phyloP scores from a whole-genome alignment of 129 eudicot genomes.

The Helianthus tuberosus region DNA sequence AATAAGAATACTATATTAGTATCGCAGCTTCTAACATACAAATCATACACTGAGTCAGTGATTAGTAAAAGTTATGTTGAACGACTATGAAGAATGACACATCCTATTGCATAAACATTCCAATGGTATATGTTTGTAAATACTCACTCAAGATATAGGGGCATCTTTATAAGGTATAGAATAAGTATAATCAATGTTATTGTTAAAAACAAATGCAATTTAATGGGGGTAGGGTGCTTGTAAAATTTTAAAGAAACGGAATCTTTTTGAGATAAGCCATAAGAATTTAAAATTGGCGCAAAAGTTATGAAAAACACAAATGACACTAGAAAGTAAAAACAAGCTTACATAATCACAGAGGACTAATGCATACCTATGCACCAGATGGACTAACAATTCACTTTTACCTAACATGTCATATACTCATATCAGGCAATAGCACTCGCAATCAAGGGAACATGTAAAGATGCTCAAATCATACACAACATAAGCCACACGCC shows the following conservation, averaged over 20 bases:
- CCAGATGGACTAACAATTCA: not conserved
- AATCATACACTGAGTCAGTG: not conserved
- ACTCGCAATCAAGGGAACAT: not conserved
- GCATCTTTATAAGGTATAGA: constrained; percentile 3
- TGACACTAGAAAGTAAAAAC: not conserved
- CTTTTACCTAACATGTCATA: not conserved
- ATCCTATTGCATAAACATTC: constrained; percentile 8
- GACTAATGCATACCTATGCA: not conserved
- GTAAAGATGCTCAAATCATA: not conserved
- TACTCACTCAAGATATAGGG: not conserved
- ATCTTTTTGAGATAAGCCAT: not conserved
- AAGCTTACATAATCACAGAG: not conserved
- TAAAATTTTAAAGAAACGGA: no score
- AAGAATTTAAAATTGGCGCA: not conserved
- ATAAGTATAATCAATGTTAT: not conserved
- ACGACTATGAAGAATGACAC: not conserved
- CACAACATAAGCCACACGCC: not conserved
- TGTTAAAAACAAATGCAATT: not conserved
- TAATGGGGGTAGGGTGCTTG: not conserved
- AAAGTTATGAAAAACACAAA: not conserved
- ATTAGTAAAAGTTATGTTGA: not conserved
- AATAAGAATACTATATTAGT: constrained; percentile 24
- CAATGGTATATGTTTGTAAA: not conserved
- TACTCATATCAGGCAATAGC: not conserved
- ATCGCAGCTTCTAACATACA: not conserved